phyloP scores from a whole-genome alignment of 768 basidiomycete species.

The Omphalotus guepiniiformis region DNA sequence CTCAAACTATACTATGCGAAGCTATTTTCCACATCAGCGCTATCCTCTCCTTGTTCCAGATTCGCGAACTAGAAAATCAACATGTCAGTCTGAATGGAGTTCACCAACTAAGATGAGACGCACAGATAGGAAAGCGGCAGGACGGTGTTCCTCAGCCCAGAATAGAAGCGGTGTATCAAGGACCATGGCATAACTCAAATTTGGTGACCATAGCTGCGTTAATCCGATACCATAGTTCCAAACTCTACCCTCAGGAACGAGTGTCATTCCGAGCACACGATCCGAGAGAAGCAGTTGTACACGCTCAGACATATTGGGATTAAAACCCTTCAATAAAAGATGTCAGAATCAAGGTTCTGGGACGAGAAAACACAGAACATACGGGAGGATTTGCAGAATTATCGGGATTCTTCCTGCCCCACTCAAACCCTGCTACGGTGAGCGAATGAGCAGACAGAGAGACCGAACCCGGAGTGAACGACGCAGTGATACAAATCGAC shows the following conservation, averaged over 20 bases:
- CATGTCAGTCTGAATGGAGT: conserved; percentile 2
- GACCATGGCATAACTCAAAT: conserved; percentile 73
- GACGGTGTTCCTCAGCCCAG: conserved; percentile 95
- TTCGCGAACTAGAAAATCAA: conserved; percentile 67
- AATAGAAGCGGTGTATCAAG: conserved; percentile 92
- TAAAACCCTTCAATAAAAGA: conserved; percentile 68
- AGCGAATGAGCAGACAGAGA: conserved; percentile 91
- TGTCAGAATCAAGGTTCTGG: conserved; percentile 8
- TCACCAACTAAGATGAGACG: conserved; percentile 25
- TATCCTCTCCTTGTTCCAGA: conserved; percentile 87
- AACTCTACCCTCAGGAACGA: conserved; percentile 89
- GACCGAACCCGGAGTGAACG: conserved; percentile 97
- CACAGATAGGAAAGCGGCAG: conserved; percentile 89
- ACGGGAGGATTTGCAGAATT: conserved; percentile 77
- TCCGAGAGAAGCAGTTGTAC: conserved; percentile 93
- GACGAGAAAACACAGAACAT: conserved; percentile 15
- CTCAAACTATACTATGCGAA: no score
- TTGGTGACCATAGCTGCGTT: conserved; percentile 87
- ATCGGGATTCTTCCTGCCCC: conserved; percentile 93
- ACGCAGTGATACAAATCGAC: conserved; percentile 89
- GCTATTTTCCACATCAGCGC: conserved; percentile 93
- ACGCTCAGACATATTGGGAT: conserved; percentile 97
- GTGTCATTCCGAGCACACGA: conserved; percentile 91
- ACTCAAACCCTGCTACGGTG: conserved; percentile 91
- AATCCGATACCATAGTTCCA: conserved; percentile 98